These are phyloP conservation scores for Linderina pennispora DNA, from an alignment of 192 early-diverging fungal species.

Conservation along the genomic window DNA sequence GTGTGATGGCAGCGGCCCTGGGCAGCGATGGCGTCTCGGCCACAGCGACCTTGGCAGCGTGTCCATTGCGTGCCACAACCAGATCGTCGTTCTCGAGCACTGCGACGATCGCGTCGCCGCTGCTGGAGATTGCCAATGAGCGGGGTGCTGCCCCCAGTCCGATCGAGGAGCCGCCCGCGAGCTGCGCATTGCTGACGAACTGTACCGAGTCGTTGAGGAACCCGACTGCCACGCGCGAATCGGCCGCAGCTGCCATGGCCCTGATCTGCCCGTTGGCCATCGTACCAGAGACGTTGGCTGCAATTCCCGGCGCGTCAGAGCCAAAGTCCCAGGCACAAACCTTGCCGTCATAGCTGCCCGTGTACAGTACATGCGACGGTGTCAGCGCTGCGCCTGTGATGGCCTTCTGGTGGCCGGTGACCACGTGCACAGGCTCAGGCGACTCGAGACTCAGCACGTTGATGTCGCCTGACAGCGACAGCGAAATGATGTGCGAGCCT, in stretches of 20 bases:
- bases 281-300: slow-evolving; percentile 2
- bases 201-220: slow-evolving; percentile 34
- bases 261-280: slow-evolving; percentile 9
- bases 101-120: slow-evolving; percentile 8
- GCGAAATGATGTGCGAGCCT: slow-evolving; percentile 62
- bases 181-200: slow-evolving; percentile 3
- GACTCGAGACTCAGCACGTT: slow-evolving; percentile 66
- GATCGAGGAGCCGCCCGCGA: not conserved
- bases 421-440: slow-evolving; percentile 7
- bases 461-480: slow-evolving; percentile 81
- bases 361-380: slow-evolving; percentile 58
- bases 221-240: slow-evolving; percentile 12
- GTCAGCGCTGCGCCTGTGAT: slow-evolving; percentile 71
- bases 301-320: slow-evolving; percentile 5
- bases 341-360: slow-evolving; percentile 91
- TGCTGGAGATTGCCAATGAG: slow-evolving; percentile 11
- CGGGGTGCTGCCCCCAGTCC: slow-evolving; percentile 19
- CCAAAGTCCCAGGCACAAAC: slow-evolving; percentile 69
- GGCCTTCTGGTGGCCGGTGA: slow-evolving; percentile 73
- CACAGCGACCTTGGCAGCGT: slow-evolving; percentile 1
- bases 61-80: slow-evolving; percentile 7
- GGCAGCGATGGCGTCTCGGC: slow-evolving; percentile 2
- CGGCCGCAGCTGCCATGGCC: slow-evolving; percentile 9
- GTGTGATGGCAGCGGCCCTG: slow-evolving; percentile 9
- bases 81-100: slow-evolving; percentile 24